Evolutionary conservation across 306 rosid species (phyloP), one percentile per base, ranked within the genome.

Genomic region (Boehmeria nivea): DNA sequence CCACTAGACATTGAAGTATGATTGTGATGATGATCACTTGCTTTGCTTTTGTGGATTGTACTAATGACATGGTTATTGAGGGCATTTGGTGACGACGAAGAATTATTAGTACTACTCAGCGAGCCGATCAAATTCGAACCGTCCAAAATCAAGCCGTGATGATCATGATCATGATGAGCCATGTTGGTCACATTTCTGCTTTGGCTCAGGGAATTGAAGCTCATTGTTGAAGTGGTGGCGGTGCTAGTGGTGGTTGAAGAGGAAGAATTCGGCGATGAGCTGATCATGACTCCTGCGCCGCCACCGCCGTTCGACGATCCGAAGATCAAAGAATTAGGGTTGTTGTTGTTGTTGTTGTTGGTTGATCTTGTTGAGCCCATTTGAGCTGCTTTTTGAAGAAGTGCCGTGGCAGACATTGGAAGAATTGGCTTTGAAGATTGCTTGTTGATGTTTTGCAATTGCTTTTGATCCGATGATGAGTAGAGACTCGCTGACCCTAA

Each of bases 391-490:
- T 72, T 76, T 24, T 76, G 82, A 7, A 76, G 52, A 51, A 76
- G 78, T 15, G 82, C 82, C 0, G 82, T 76, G 40, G 82, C 82
- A 0, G 82, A 76, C 95, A 90, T 82, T 2, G 95, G 88, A 8
- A 78, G 67, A 22, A 76, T 37, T 3, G 83, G 66, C 22, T 68
- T 65, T 31, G 75, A 49, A 18, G 63, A 62, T 23, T 55, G 46
- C 33, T 38, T 14, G 2, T 13, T 8, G 26, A n/a, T 3, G 16
- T n/a, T 12, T 8, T 40, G 45, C 4, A 5, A 31, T 14, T 40
- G 45, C 36, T 31, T 40, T 40, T 40, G 45, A 40, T n/a, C 45
- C 45, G 37, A 38, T 26, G 13, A 43, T 6, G 50, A 44, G 50
- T 44, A n/a, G 21, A 44, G 50, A 4, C 33, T 6, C 38, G 42